These are phyloP conservation scores for Megacollybia platyphylla DNA, from an alignment of 1,284 basidiomycete species.

Conservation along the genomic window DNA sequence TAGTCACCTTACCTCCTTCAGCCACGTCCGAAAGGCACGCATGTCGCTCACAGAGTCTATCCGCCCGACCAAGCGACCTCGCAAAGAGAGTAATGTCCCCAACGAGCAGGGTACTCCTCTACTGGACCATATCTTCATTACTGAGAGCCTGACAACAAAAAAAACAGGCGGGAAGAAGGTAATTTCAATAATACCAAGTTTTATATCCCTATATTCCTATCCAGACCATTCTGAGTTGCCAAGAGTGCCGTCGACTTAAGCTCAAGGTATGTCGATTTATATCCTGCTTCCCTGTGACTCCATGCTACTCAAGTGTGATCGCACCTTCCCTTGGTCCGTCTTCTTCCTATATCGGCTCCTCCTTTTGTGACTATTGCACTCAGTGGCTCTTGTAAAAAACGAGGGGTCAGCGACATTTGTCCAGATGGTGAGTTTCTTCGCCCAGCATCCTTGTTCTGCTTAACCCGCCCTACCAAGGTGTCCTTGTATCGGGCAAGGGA, in stretches of 20 bases:
- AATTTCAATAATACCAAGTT: constrained; percentile 1
- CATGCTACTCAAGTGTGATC: constrained; percentile 33
- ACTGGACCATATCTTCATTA: constrained; percentile 27
- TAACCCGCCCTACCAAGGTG: constrained; percentile 26
- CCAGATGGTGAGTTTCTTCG: constrained; percentile 39
- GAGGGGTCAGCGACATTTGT: constrained; percentile 52
- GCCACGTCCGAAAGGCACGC: constrained; percentile 6
- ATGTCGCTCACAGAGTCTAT: constrained; percentile 5
- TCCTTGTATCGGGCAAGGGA: constrained; percentile 64
- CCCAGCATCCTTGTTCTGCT: constrained; percentile 1
- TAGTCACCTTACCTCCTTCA: not conserved
- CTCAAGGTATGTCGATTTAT: constrained; percentile 23
- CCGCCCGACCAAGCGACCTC: constrained; percentile 7
- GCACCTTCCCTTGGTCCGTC: constrained; percentile 39
- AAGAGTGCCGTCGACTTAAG: constrained; percentile 48
- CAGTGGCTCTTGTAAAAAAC: constrained; percentile 39
- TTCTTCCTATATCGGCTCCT: not conserved
- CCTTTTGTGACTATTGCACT: constrained; percentile 7
- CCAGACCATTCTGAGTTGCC: constrained; percentile 38
- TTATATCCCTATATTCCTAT: constrained; percentile 1
- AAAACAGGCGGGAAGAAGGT: constrained; percentile 26
- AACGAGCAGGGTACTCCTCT: constrained; percentile 10
- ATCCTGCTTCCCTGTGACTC: not conserved
- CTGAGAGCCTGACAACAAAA: constrained; percentile 21
- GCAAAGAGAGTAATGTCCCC: constrained; percentile 3